Conservation (phyloP, 2,329 filamentous ascomycete species). For the Nigrograna mackinnonii region DNA sequence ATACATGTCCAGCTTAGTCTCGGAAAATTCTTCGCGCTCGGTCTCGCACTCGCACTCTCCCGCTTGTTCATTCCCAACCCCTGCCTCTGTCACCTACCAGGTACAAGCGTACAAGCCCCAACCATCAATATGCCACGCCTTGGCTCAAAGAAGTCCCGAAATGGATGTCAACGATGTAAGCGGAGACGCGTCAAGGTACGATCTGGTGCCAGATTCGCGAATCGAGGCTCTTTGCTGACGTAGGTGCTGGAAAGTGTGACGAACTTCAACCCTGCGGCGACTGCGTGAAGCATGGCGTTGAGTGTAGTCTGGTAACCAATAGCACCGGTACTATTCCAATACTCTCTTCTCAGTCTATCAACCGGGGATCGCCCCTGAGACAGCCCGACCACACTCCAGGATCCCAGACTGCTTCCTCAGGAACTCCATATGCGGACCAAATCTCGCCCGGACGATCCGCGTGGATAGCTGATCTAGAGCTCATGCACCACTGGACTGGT, state of each 20-base stretch:
- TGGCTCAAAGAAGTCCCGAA: constrained; percentile 26
- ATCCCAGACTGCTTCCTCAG: background rate
- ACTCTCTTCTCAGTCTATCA: no score
- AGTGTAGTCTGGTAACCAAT: background rate
- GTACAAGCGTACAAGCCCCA: background rate
- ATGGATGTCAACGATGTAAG: constrained; percentile 31
- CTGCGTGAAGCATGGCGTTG: background rate
- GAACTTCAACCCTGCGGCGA: background rate
- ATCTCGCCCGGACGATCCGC: constrained; percentile 2
- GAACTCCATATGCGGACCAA: background rate
- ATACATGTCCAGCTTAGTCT: no score
- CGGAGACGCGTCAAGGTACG: constrained; percentile 28
- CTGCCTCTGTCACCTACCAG: background rate
- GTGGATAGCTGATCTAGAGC: constrained; percentile 31
- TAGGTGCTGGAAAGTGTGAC: background rate
- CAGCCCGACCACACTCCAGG: no score
- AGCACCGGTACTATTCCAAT: no score
- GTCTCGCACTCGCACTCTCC: constrained; percentile 17
- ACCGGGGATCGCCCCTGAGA: no score
- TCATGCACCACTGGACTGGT: constrained; percentile 33
- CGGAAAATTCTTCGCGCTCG: constrained; percentile 13
- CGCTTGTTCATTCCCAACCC: background rate
- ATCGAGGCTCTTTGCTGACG: background rate
- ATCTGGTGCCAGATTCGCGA: constrained; percentile 29
- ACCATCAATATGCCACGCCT: constrained; percentile 17